These are phyloP conservation scores for Cinnamomum micranthum DNA, from an alignment of 164 flowering plant species.

Conservation along the genomic window DNA sequence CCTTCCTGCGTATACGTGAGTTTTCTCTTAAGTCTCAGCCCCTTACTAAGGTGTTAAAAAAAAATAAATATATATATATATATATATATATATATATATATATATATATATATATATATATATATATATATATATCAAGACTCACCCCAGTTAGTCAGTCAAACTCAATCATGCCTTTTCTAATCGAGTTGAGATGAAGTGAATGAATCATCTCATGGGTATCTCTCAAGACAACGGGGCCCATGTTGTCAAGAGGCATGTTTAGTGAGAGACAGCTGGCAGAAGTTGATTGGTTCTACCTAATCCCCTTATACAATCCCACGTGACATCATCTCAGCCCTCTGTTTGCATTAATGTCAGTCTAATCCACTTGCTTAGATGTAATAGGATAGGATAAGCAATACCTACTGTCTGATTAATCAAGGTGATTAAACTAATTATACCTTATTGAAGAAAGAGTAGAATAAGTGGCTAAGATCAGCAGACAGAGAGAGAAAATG, in stretches of 20 bases:
- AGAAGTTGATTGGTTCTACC: background rate
- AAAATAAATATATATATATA: too few relatives aligned
- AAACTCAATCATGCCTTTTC: background rate
- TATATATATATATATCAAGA: too few relatives aligned
- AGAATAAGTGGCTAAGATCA: background rate
- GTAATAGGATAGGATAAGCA: background rate
- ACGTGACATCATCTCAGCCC: background rate
- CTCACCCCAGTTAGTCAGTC: too few relatives aligned
- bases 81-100: too few relatives aligned
- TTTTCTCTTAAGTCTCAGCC: background rate
- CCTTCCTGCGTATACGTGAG: background rate
- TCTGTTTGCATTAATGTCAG: background rate
- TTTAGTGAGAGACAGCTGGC: slow-evolving; percentile 3
- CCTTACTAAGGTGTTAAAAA: too few relatives aligned
- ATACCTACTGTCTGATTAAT: background rate
- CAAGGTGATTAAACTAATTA: background rate
- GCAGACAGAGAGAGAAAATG: background rate
- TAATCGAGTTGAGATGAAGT: too few relatives aligned
- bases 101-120: too few relatives aligned
- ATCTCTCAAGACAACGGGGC: background rate
- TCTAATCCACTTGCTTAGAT: background rate
- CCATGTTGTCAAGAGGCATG: background rate
- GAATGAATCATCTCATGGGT: too few relatives aligned
- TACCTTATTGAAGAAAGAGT: background rate
- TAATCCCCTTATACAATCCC: background rate